Conservation (phyloP, 208 protist genomes). For the Leishmania lainsoni region DNA sequence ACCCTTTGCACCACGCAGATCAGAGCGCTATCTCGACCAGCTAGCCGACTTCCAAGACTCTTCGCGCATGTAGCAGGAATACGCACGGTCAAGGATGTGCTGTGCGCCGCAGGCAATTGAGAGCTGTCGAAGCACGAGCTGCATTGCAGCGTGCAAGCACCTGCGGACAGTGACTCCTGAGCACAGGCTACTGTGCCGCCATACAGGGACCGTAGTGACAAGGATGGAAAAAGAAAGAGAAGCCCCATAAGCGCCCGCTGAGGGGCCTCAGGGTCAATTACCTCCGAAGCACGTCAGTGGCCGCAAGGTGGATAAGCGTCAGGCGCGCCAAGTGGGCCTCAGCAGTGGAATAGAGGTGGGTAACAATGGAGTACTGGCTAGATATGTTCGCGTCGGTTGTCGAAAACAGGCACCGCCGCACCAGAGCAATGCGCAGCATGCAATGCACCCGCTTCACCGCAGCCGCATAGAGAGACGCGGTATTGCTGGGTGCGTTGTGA, state of each 20-base stretch:
- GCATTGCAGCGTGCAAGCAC: not conserved
- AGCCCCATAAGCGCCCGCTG: slow-evolving; percentile 13
- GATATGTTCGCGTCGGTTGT: slow-evolving; percentile 4
- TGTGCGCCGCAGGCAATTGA: not conserved
- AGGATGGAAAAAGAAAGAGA: slow-evolving; percentile 14
- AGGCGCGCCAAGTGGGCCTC: not conserved
- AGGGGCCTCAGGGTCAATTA: not conserved
- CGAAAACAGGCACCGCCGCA: slow-evolving; percentile 7
- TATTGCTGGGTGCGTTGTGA: not conserved
- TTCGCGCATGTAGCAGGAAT: not conserved
- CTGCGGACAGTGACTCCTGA: not conserved
- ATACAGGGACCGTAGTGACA: slow-evolving; percentile 1
- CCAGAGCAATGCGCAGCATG: slow-evolving; percentile 15
- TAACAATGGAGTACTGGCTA: slow-evolving; percentile 27
- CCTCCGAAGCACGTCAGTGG: not conserved
- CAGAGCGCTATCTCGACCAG: not conserved
- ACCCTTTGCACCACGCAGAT: slow-evolving; percentile 2
- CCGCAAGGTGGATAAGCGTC: slow-evolving; percentile 22
- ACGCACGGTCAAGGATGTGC: not conserved
- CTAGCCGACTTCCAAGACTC: not conserved
- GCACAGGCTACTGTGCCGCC: slow-evolving; percentile 6
- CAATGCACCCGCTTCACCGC: slow-evolving; percentile 5
- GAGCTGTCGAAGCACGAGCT: not conserved
- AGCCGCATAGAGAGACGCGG: not conserved
- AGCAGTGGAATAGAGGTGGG: slow-evolving; percentile 11